A percentile compares a stretch with the other conserved stretches of the same genome.
These are phyloP conservation scores for Ustilago esculenta DNA, from an alignment of 1,284 basidiomycete genomes.

Conservation along the genomic window DNA sequence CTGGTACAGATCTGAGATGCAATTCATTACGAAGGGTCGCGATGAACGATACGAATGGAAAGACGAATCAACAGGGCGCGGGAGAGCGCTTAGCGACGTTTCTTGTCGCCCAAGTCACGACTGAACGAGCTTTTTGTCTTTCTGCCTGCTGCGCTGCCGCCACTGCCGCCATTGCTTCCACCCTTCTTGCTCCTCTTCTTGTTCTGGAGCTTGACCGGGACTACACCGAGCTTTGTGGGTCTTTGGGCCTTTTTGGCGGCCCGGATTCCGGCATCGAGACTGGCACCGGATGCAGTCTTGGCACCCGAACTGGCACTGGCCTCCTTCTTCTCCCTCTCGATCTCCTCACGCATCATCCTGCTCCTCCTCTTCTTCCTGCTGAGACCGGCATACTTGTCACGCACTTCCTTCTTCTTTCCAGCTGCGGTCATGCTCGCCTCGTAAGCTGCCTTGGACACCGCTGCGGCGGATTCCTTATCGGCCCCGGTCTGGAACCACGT, in stretches of 20 bases:
- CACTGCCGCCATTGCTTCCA: neutral
- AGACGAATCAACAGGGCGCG: neutral
- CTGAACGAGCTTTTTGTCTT: constrained; percentile 48
- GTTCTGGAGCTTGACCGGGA: constrained; percentile 29
- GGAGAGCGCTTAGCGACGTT: constrained; percentile 10
- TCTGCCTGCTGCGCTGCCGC: neutral
- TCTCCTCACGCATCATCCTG: constrained; percentile 58
- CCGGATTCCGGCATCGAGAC: constrained; percentile 53
- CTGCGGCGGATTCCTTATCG: constrained; percentile 74
- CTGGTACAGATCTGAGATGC: too few species aligned
- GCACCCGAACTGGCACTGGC: constrained; percentile 13
- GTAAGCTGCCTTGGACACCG: constrained; percentile 47
- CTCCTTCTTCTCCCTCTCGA: constrained; percentile 46
- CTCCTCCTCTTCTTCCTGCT: constrained; percentile 56
- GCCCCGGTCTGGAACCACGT: constrained; percentile 96
- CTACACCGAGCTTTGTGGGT: constrained; percentile 58
- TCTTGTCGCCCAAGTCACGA: constrained; percentile 35
- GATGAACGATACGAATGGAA: too few species aligned
- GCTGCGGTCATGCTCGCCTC: constrained; percentile 46
- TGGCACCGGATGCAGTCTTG: constrained; percentile 14
- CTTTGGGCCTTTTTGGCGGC: constrained; percentile 59
- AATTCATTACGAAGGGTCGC: too few species aligned
- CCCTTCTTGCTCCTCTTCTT: constrained; percentile 23
- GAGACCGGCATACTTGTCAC: constrained; percentile 57
- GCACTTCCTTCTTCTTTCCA: constrained; percentile 10